Percentiles rank a stretch among this genome's conserved stretches.
These are phyloP conservation scores for Mycosphaerelloides madeirae DNA, from an alignment of 2,329 filamentous ascomycete species.

Conservation along the genomic window DNA sequence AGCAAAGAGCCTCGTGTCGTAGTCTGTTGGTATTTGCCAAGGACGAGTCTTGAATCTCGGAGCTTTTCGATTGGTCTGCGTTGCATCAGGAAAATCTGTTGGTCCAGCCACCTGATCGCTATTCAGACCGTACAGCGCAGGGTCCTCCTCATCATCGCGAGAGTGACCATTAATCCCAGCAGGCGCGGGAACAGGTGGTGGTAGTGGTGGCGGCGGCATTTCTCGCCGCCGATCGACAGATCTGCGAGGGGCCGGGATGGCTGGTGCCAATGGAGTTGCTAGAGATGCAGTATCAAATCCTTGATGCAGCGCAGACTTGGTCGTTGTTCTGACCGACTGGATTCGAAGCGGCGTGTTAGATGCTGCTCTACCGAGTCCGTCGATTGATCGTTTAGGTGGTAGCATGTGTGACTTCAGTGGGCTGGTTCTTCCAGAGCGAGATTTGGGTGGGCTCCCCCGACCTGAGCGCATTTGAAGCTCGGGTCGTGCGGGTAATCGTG, in stretches of 20 bases:
- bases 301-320: constrained; percentile 18
- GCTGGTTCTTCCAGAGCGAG: constrained; percentile 25
- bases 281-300: constrained; percentile 1
- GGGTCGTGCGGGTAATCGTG: constrained; percentile 30
- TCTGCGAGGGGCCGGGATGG: constrained; percentile 32
- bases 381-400: constrained; percentile 10
- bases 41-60: constrained; percentile 68
- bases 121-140: constrained; percentile 11
- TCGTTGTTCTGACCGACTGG: constrained; percentile 21
- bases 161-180: constrained; percentile 35
- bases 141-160: constrained; percentile 42
- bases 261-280: constrained; percentile 22
- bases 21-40: constrained; percentile 75
- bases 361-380: constrained; percentile 24
- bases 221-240: constrained; percentile 26
- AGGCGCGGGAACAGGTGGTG: constrained; percentile 6
- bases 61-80: constrained; percentile 76
- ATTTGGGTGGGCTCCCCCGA: constrained; percentile 26
- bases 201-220: constrained; percentile 15
- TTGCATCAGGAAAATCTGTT: constrained; percentile 72
- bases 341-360: constrained; percentile 19
- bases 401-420: constrained; percentile 24
- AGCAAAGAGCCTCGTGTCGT: constrained; percentile 81
- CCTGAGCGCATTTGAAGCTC: constrained; percentile 29
- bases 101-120: constrained; percentile 14